Conservation (phyloP, 306 rosid species). For the Lotus japonicus region DNA sequence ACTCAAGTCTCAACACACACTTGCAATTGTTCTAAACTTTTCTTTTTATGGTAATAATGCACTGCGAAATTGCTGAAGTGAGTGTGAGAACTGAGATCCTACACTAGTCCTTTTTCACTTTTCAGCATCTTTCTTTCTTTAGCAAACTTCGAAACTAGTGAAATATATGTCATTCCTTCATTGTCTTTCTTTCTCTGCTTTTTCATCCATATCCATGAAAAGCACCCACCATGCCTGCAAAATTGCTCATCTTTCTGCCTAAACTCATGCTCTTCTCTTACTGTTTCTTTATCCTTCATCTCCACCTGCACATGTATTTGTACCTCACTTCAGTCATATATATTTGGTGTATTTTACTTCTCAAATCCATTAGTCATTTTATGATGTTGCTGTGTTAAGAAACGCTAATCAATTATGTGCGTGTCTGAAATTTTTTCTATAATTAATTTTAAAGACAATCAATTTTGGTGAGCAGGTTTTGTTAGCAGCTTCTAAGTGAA, state of each 20-base stretch:
- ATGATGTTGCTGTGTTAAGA: background rate
- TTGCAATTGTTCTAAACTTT: background rate
- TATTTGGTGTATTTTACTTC: background rate
- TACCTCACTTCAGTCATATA: constrained; percentile 25
- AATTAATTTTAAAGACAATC: background rate
- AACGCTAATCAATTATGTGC: background rate
- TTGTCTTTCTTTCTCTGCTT: constrained; percentile 48
- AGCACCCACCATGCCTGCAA: constrained; percentile 50
- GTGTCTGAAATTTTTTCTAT: too few relatives aligned
- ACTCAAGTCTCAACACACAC: background rate
- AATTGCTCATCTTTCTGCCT: constrained; percentile 18
- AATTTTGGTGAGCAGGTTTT: too few relatives aligned
- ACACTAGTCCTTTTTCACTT: background rate
- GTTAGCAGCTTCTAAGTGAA: too few relatives aligned
- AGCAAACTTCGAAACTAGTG: constrained; percentile 44
- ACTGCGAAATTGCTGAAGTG: background rate
- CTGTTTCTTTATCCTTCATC: constrained; percentile 51
- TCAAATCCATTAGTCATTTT: background rate
- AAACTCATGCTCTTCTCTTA: constrained; percentile 25
- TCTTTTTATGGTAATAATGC: background rate
- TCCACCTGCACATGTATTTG: constrained; percentile 47
- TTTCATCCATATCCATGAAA: constrained; percentile 77
- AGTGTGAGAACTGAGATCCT: background rate
- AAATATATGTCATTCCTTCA: constrained; percentile 37
- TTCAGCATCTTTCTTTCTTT: background rate